These are phyloP conservation scores for Ceratopteris richardii DNA, from an alignment of 75 land plant genomes.

Conservation along the genomic window DNA sequence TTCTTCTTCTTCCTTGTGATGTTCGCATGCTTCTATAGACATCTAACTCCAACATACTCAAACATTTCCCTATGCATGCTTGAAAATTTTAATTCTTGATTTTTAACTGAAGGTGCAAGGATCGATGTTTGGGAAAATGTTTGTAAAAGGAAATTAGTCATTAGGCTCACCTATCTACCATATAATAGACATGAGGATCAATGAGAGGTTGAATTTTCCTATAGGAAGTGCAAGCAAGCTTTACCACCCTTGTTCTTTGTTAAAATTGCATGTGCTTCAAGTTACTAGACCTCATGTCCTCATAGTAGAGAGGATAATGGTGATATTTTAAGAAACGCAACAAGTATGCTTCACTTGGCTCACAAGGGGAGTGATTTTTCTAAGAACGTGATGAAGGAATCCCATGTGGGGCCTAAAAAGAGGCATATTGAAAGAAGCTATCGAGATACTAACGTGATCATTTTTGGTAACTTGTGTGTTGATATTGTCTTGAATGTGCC, in stretches of 20 bases:
- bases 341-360: background rate
- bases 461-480: conserved; percentile 75
- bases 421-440: background rate
- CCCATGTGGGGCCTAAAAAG: background rate
- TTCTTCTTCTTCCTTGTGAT: too few species aligned
- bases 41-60: too few species aligned
- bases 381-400: background rate
- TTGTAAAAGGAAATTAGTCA: too few species aligned
- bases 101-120: too few species aligned
- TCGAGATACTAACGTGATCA: conserved; percentile 43
- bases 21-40: too few species aligned
- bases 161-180: too few species aligned
- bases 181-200: too few species aligned
- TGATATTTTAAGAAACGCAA: background rate
- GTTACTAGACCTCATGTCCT: background rate
- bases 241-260: background rate
- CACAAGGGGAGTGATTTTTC: background rate
- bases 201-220: too few species aligned
- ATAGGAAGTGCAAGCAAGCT: too few species aligned
- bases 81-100: too few species aligned
- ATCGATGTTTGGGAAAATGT: too few species aligned
- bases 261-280: background rate
- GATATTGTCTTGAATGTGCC: conserved; percentile 77
- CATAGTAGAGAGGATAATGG: background rate
- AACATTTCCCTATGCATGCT: too few species aligned